Percentiles rank a stretch among this genome's conserved stretches.
phyloP scores from a whole-genome alignment of 1,284 basidiomycete species.

The Thelephora terrestris region DNA sequence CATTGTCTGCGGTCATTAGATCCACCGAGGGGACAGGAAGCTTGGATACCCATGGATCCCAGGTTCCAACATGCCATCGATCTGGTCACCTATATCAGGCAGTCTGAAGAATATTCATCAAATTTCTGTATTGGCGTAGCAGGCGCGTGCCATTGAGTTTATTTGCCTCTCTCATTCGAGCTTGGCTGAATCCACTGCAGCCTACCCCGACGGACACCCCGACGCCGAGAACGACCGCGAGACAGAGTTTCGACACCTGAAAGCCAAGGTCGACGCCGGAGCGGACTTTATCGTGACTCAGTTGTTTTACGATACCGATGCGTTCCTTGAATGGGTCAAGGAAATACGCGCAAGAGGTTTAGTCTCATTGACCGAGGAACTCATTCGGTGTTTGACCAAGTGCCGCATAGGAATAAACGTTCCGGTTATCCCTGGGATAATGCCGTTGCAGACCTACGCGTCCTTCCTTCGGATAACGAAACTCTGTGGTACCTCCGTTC shows the following conservation, averaged over 20 bases:
- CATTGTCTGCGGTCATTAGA: slow-evolving; percentile 35
- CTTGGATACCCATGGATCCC: slow-evolving; percentile 82
- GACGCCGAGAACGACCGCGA: slow-evolving; percentile 56
- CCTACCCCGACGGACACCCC: slow-evolving; percentile 89
- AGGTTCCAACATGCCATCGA: slow-evolving; percentile 85
- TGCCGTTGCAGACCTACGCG: slow-evolving; percentile 96
- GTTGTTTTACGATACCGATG: slow-evolving; percentile 91
- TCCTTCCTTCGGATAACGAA: slow-evolving; percentile 90
- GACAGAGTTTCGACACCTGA: slow-evolving; percentile 69
- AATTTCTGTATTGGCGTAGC: slow-evolving; percentile 91
- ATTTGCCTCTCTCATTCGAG: slow-evolving; percentile 12
- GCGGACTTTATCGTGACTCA: slow-evolving; percentile 97
- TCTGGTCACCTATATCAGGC: slow-evolving; percentile 84
- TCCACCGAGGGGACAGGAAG: slow-evolving; percentile 87
- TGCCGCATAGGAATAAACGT: slow-evolving; percentile 64
- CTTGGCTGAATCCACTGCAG: slow-evolving; percentile 25
- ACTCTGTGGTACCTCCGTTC: slow-evolving; percentile 78
- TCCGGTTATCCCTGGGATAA: slow-evolving; percentile 92
- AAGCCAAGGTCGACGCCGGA: slow-evolving; percentile 89
- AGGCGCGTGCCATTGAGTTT: slow-evolving; percentile 31
- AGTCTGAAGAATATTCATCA: slow-evolving; percentile 68
- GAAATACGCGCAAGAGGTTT: slow-evolving; percentile 65
- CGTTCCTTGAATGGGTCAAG: slow-evolving; percentile 72
- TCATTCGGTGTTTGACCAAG: slow-evolving; percentile 7
- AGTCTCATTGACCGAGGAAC: slow-evolving; percentile 13